phyloP scores from a whole-genome alignment of 2,329 filamentous ascomycete genomes.

The Shiraia sp. region DNA sequence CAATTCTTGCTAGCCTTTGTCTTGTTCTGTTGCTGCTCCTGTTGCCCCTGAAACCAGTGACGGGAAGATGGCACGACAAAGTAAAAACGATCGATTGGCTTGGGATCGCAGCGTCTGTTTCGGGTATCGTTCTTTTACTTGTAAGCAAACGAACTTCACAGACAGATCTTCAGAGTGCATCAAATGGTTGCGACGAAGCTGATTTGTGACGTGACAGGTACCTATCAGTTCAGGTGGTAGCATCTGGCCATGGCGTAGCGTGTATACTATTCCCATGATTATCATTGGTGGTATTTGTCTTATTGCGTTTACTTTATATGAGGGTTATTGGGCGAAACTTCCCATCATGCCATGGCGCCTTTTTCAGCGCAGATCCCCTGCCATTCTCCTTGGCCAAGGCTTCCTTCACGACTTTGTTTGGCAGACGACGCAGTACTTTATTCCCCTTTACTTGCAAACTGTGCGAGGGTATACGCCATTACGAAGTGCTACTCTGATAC shows the following conservation, averaged over 20 bases:
- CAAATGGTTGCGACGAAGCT: no score
- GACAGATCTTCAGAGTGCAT: no score
- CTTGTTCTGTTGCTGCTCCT: background rate
- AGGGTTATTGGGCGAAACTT: background rate
- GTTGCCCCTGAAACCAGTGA: conserved; percentile 1
- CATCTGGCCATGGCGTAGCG: conserved; percentile 4
- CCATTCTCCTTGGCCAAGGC: conserved; percentile 1
- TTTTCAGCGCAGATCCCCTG: background rate
- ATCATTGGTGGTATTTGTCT: conserved; percentile 4
- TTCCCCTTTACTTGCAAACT: conserved; percentile 31
- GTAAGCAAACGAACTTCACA: no score
- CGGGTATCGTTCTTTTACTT: conserved; percentile 1
- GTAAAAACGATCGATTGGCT: conserved; percentile 3
- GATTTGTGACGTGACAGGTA: background rate
- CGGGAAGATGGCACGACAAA: conserved; percentile 2
- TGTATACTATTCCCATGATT: conserved; percentile 3
- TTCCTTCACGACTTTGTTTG: conserved; percentile 50
- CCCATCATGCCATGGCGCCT: conserved; percentile 5
- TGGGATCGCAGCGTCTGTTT: conserved; percentile 1
- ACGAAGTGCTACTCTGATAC: conserved; percentile 24
- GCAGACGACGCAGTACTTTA: conserved; percentile 50
- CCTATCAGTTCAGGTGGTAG: conserved; percentile 5
- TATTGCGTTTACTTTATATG: conserved; percentile 5
- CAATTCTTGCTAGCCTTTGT: background rate
- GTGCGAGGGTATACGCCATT: conserved; percentile 24